Percentiles rank a stretch among this genome's conserved stretches.
Evolutionary conservation across 2,329 filamentous ascomycete genomes (phyloP).

Genomic region (Epichloe bromicola): DNA sequence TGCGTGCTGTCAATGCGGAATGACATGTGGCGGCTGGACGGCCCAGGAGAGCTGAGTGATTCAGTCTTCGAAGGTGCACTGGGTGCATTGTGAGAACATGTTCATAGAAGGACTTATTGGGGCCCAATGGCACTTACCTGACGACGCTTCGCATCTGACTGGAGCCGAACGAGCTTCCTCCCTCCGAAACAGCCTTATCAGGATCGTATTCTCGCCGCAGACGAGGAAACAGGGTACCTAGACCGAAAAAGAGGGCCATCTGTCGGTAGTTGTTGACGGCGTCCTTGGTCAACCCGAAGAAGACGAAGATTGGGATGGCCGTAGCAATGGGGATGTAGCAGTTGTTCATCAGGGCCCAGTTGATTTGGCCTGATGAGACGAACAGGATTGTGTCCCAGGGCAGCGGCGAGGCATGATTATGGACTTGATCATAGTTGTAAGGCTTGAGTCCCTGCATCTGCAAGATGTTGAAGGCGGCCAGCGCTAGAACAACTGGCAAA

Average conservation of each 20-base stretch:
- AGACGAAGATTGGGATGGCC: slow-evolving; percentile 34
- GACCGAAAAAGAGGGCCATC: slow-evolving; percentile 24
- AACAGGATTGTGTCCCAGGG: slow-evolving; percentile 37
- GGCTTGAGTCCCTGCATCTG: slow-evolving; percentile 15
- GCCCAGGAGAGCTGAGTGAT: slow-evolving; percentile 9
- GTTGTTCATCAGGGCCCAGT: slow-evolving; percentile 29
- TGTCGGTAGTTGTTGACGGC: slow-evolving; percentile 36
- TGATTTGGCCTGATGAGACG: slow-evolving; percentile 26
- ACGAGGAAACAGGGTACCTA: slow-evolving; percentile 30
- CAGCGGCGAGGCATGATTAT: slow-evolving; percentile 21
- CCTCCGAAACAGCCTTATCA: slow-evolving; percentile 12
- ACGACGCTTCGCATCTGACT: slow-evolving; percentile 8
- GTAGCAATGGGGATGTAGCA: slow-evolving; percentile 37
- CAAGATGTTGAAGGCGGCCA: slow-evolving; percentile 29
- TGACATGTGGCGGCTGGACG: slow-evolving; percentile 9
- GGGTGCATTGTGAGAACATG: slow-evolving; percentile 3
- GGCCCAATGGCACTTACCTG: slow-evolving; percentile 8
- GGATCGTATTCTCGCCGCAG: slow-evolving; percentile 28
- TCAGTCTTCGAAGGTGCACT: slow-evolving; percentile 1
- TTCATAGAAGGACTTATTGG: background rate
- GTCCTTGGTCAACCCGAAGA: slow-evolving; percentile 44
- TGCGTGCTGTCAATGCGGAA: slow-evolving; percentile 6
- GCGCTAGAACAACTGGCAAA: slow-evolving; percentile 31
- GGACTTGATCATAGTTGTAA: slow-evolving; percentile 31
- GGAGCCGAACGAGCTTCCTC: slow-evolving; percentile 12